Evolutionary conservation across 345 rosid genomes (phyloP), one percentile per base, ranked within the genome.

Genomic region (Mercurialis annua): DNA sequence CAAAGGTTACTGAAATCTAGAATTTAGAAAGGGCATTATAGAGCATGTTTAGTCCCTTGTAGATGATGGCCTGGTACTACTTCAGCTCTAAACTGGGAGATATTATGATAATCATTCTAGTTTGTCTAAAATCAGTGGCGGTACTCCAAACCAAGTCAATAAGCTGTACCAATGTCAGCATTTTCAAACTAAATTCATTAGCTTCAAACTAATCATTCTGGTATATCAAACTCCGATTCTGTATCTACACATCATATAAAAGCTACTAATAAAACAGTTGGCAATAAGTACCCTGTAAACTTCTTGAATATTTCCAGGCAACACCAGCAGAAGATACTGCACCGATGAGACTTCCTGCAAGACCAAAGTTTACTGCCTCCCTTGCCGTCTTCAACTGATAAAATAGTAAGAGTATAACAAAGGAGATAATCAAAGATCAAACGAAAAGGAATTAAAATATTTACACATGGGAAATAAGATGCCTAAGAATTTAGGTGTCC

Each of bases 231-330:
- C 27, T 18, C 20, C 43, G 46, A 67, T 44, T 30, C 21, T 8
- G 27, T 18, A 7, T 33, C 27, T n/a, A 40, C 26, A 6, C 52
- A 26, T 24, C 33, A 40, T 9, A 62, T 29, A 43, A 26, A 70
- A n/a, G 21, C 16, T 33, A 68, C 10, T 49, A 36, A 54, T 30
- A 65, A 31, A 65, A 50, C 29, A 50, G 26, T 5, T 7, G 21
- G 48, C 38, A 71, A 49, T 8, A 50, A 11, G 0, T 83, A 94
- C 99, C 97, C 80, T 91, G 97, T 66, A 84, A 74, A 59, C 91
- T 86, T 84, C 70, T 85, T 3, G 96, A 94, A 77, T 95, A 92
- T 73, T 86, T 92, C 99, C 93, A 92, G 54, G 97, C 76, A 82
- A 88, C 34, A 76, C 83, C 93, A 10, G 92, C 98, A 67, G 93